These are phyloP conservation scores for Bipolaris bicolor DNA, from an alignment of 2,329 filamentous ascomycete genomes.

Conservation along the genomic window DNA sequence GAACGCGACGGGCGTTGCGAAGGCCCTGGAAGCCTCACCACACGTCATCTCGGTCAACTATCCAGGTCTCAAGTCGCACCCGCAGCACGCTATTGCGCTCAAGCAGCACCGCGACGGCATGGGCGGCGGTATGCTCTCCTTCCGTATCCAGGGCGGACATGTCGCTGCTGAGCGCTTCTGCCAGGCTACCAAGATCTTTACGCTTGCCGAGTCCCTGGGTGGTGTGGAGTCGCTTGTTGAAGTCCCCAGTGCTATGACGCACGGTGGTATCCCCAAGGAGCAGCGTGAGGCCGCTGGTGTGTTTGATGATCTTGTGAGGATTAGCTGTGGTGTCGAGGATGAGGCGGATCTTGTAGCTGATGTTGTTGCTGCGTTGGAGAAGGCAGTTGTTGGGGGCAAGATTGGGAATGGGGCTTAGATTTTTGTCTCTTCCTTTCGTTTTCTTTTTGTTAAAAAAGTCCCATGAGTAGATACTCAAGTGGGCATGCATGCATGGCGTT, in stretches of 20 bases:
- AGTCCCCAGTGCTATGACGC: conserved; percentile 94
- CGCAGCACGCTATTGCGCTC: conserved; percentile 80
- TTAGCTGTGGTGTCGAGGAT: conserved; percentile 96
- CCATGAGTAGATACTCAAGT: not conserved
- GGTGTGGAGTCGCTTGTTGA: conserved; percentile 93
- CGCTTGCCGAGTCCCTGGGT: conserved; percentile 88
- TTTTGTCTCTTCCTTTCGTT: not conserved
- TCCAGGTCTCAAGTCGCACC: conserved; percentile 86
- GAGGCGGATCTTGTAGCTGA: conserved; percentile 81
- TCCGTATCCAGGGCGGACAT: conserved; percentile 88
- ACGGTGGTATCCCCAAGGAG: conserved; percentile 89
- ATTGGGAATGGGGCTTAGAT: conserved; percentile 23
- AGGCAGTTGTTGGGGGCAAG: conserved; percentile 66
- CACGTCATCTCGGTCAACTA: conserved; percentile 93
- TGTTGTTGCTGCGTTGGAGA: conserved; percentile 80
- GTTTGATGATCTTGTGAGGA: conserved; percentile 89
- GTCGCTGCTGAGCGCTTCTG: conserved; percentile 91
- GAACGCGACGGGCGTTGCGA: conserved; percentile 81
- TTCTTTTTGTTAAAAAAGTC: not conserved
- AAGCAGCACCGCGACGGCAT: conserved; percentile 94
- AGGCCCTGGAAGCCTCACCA: conserved; percentile 76
- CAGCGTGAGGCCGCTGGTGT: conserved; percentile 92
- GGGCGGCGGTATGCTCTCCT: conserved; percentile 96
- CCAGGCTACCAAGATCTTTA: conserved; percentile 86
- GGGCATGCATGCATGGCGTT: not conserved